A percentile compares a stretch with the other conserved stretches of the same genome.
Conservation (phyloP, 257 asterid species). For the Lithospermum erythrorhizon region DNA sequence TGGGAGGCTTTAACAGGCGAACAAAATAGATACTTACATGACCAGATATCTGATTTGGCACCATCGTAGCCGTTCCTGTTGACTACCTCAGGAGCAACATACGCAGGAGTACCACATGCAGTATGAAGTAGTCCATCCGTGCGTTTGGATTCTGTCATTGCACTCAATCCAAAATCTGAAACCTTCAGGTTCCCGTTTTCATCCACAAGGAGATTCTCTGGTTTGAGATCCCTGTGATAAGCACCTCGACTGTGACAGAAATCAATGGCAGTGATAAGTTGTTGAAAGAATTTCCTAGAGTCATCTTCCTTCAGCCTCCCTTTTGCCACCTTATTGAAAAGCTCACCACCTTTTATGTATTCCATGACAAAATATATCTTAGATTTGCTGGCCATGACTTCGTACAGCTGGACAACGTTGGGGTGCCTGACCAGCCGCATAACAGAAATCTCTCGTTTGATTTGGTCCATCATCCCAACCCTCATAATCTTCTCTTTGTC, state of each 20-base stretch:
- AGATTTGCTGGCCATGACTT: constrained; percentile 33
- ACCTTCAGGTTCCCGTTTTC: constrained; percentile 30
- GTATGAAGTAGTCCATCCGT: constrained; percentile 68
- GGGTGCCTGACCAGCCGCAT: constrained; percentile 34
- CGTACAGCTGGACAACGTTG: constrained; percentile 31
- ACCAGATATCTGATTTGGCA: constrained; percentile 67
- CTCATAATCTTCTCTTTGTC: constrained; percentile 36
- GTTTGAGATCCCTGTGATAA: constrained; percentile 38
- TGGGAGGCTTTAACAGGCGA: constrained; percentile 44
- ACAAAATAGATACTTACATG: constrained; percentile 76
- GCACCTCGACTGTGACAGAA: constrained; percentile 37
- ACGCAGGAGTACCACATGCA: constrained; percentile 75
- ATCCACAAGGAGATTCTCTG: constrained; percentile 36
- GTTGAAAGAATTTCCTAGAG: constrained; percentile 35
- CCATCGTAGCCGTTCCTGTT: constrained; percentile 70
- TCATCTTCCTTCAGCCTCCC: constrained; percentile 37
- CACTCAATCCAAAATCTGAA: constrained; percentile 45
- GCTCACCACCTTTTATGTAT: constrained; percentile 37
- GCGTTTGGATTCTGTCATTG: constrained; percentile 39
- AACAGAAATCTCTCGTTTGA: constrained; percentile 37
- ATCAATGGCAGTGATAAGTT: constrained; percentile 33
- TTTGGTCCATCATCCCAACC: constrained; percentile 37
- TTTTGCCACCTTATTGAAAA: constrained; percentile 25
- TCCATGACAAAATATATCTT: constrained; percentile 38
- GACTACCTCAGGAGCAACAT: constrained; percentile 83